Percentiles rank a stretch among this genome's conserved stretches.
Conservation (phyloP, 1,284 basidiomycete genomes). For the Abortiporus biennis region DNA sequence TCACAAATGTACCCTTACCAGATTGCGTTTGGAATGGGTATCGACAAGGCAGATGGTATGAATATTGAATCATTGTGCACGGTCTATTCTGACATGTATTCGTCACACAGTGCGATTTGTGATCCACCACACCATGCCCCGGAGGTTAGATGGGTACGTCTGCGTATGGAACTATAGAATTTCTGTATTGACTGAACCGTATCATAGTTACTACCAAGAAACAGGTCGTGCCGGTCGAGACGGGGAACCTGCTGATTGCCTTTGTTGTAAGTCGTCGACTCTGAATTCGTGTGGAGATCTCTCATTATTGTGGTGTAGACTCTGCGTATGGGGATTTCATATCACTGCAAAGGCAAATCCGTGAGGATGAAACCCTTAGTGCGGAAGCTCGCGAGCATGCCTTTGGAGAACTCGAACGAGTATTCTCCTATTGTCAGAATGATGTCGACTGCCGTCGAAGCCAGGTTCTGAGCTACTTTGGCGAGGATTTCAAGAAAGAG, state of each 20-base stretch:
- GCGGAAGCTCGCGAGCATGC: slow-evolving; percentile 53
- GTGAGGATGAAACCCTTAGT: slow-evolving; percentile 34
- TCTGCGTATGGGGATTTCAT: slow-evolving; percentile 51
- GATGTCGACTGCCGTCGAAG: slow-evolving; percentile 82
- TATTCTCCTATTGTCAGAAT: slow-evolving; percentile 77
- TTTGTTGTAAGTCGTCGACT: slow-evolving; percentile 39
- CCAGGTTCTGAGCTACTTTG: slow-evolving; percentile 73
- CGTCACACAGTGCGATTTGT: slow-evolving; percentile 62
- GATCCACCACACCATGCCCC: slow-evolving; percentile 49
- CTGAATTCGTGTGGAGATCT: not conserved
- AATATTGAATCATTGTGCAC: not conserved
- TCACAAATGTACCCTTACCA: slow-evolving; percentile 7
- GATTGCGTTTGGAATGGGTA: slow-evolving; percentile 95
- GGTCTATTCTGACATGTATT: not conserved
- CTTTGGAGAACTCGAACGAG: slow-evolving; percentile 46
- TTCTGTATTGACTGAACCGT: too few species aligned
- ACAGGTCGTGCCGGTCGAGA: slow-evolving; percentile 84
- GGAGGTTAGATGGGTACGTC: slow-evolving; percentile 33
- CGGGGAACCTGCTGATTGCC: slow-evolving; percentile 56
- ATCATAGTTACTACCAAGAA: slow-evolving; percentile 70
- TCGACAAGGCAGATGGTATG: slow-evolving; percentile 82
- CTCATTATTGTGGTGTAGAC: slow-evolving; percentile 28
- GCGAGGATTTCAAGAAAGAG: slow-evolving; percentile 37
- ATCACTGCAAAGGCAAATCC: slow-evolving; percentile 46
- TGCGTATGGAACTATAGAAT: too few species aligned